A percentile compares a stretch with the other conserved stretches of the same genome.
Evolutionary conservation across 2,329 filamentous ascomycete species (phyloP).

Genomic region (Xylariaceae sp.): DNA sequence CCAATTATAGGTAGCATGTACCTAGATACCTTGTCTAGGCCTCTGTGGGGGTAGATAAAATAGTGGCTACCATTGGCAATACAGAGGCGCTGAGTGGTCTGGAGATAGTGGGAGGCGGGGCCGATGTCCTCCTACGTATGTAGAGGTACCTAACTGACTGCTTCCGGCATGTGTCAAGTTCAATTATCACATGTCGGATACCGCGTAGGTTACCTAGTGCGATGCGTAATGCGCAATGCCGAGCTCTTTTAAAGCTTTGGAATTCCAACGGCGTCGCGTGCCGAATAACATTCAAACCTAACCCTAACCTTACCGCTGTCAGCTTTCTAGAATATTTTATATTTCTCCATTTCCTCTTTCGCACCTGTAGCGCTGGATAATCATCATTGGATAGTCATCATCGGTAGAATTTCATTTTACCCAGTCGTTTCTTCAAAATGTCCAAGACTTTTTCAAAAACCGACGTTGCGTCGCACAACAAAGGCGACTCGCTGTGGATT

Average conservation of each 20-base stretch:
- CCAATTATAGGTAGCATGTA: no score
- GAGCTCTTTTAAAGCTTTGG: slow-evolving; percentile 13
- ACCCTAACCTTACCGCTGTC: neutral
- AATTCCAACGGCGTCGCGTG: slow-evolving; percentile 3
- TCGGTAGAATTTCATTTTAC: slow-evolving; percentile 1
- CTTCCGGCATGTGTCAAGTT: slow-evolving; percentile 13
- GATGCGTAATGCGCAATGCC: slow-evolving; percentile 18
- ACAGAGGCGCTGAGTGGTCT: slow-evolving; percentile 19
- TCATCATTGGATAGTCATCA: neutral
- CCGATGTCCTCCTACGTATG: slow-evolving; percentile 1
- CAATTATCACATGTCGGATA: slow-evolving; percentile 25
- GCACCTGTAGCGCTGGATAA: neutral
- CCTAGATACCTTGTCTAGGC: no score
- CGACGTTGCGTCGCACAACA: slow-evolving; percentile 93
- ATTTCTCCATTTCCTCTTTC: slow-evolving; percentile 1
- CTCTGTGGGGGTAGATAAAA: neutral
- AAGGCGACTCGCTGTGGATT: slow-evolving; percentile 82
- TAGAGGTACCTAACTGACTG: no score
- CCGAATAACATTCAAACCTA: neutral
- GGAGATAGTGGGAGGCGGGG: neutral
- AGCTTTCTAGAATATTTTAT: slow-evolving; percentile 1
- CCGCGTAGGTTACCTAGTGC: slow-evolving; percentile 7
- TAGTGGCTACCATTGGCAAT: slow-evolving; percentile 18
- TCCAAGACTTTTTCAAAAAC: slow-evolving; percentile 80
- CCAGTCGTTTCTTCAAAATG: slow-evolving; percentile 55